Evolutionary conservation across 2,329 filamentous ascomycete species (phyloP).

Genomic region (Pestalotiopsis sp.): DNA sequence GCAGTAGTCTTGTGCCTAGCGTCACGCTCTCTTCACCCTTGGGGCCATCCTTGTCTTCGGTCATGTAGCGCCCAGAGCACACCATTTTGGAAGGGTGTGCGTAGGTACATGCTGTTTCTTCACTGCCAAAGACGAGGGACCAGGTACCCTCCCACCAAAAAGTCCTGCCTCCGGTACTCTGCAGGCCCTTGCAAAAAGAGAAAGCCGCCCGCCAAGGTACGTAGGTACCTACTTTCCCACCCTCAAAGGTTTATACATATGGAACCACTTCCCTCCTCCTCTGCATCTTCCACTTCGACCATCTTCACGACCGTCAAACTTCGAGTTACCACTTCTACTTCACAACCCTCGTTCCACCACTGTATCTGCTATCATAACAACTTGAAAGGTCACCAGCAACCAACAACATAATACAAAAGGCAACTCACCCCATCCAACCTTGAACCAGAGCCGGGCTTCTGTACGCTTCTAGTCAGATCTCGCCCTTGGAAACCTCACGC

Average conservation of each 20-base stretch:
- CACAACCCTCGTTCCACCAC: neutral
- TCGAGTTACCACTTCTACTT: slow-evolving; percentile 1
- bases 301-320: neutral
- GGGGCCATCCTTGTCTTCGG: slow-evolving; percentile 1
- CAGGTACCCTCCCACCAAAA: slow-evolving; percentile 5
- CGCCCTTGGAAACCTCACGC: neutral
- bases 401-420: neutral
- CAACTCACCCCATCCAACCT: neutral
- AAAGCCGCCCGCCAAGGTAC: neutral
- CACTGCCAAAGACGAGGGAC: neutral
- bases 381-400: neutral
- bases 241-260: slow-evolving; percentile 11
- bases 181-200: neutral
- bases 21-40: slow-evolving; percentile 8
- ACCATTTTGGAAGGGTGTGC: slow-evolving; percentile 10
- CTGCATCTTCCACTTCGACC: neutral
- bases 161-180: slow-evolving; percentile 4
- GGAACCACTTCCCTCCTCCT: slow-evolving; percentile 12
- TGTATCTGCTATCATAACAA: neutral
- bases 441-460: neutral
- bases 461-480: neutral
- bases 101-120: neutral
- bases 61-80: slow-evolving; percentile 11
- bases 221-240: neutral
- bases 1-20: slow-evolving; percentile 3